phyloP scores from a whole-genome alignment of 176 grass and related monocot genomes.

The Pharus latifolius region DNA sequence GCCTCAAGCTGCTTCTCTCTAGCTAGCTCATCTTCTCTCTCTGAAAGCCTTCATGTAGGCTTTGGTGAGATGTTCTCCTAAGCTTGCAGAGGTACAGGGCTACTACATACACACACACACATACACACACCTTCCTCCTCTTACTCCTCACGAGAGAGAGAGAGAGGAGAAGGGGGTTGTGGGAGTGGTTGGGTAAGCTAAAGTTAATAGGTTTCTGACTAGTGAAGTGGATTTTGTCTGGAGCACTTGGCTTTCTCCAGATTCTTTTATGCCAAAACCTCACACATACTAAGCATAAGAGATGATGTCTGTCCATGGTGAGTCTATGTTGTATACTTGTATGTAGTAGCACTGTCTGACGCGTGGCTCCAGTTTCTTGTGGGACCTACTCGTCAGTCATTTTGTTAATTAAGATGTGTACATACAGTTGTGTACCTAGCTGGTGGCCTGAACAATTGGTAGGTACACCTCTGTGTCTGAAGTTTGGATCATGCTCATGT shows the following conservation, averaged over 20 bases:
- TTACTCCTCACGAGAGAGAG: background rate
- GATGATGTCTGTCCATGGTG: background rate
- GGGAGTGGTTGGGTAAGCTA: conserved; percentile 2
- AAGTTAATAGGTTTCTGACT: conserved; percentile 23
- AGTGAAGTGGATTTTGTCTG: conserved; percentile 80
- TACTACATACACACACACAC: background rate
- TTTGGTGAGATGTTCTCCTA: conserved; percentile 6
- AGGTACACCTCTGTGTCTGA: background rate
- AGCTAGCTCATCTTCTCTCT: background rate
- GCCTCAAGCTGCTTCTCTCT: background rate
- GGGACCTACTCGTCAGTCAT: background rate
- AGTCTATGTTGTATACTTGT: too few relatives aligned
- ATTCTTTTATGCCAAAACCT: conserved; percentile 38
- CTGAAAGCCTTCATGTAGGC: background rate
- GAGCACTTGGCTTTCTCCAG: conserved; percentile 55
- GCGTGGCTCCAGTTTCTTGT: conserved; percentile 8
- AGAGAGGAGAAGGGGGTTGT: background rate
- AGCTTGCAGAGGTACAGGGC: background rate
- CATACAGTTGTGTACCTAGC: too few relatives aligned
- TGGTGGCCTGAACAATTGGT: too few relatives aligned
- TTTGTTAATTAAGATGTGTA: too few relatives aligned
- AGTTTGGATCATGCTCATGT: too few relatives aligned
- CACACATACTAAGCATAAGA: conserved; percentile 10
- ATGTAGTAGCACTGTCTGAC: too few relatives aligned
- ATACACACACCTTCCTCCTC: background rate